phyloP scores from a whole-genome alignment of 164 flowering plant genomes.

The Akebia trifoliata region DNA sequence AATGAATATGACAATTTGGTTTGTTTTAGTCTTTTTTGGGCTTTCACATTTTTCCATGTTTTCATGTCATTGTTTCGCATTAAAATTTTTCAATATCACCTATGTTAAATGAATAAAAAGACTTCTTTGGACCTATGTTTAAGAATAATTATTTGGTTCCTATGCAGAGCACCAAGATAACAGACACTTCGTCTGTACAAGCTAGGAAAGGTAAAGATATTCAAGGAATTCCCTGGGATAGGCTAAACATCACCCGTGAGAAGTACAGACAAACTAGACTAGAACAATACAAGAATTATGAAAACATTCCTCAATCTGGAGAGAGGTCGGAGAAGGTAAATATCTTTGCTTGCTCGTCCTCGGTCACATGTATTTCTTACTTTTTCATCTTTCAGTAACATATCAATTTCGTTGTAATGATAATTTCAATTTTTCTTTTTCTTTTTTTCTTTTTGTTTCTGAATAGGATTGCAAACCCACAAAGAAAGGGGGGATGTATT shows the following conservation, averaged over 20 bases:
- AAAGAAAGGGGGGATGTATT: conserved; percentile 37
- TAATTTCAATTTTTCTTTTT: not conserved
- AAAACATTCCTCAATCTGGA: conserved; percentile 70
- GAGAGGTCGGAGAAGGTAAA: conserved; percentile 64
- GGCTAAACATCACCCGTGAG: conserved; percentile 66
- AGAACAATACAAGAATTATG: conserved; percentile 87
- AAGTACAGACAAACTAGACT: conserved; percentile 70
- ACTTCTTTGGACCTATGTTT: not conserved
- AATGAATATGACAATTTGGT: conserved; percentile 47
- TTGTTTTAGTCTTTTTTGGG: conserved; percentile 9
- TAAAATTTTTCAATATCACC: too few relatives aligned
- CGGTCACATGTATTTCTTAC: too few relatives aligned
- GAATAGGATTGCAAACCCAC: conserved; percentile 53
- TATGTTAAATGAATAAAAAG: too few relatives aligned
- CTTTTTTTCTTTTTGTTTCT: not conserved
- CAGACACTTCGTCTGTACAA: conserved; percentile 71
- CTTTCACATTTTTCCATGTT: too few relatives aligned
- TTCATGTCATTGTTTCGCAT: too few relatives aligned
- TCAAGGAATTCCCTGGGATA: conserved; percentile 92
- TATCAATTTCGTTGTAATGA: not conserved
- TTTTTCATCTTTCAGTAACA: too few relatives aligned
- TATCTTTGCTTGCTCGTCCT: not conserved
- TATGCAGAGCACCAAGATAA: conserved; percentile 42
- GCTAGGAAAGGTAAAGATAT: conserved; percentile 76
- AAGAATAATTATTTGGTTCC: not conserved